These are phyloP conservation scores for Pichia sp. DNA, from an alignment of 1,139 yeast species.

Conservation along the genomic window DNA sequence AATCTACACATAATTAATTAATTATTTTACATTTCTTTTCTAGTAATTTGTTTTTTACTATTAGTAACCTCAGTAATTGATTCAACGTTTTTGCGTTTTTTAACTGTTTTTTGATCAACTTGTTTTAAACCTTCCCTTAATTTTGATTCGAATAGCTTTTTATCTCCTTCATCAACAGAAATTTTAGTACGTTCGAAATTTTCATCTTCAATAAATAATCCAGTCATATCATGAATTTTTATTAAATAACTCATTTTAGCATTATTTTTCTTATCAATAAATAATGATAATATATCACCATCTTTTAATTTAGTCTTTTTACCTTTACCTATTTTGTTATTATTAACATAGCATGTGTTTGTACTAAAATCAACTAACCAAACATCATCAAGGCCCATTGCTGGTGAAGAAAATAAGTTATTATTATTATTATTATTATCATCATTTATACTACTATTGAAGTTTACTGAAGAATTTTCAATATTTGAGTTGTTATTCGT, in stretches of 20 bases:
- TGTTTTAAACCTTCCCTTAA: conserved; percentile 11
- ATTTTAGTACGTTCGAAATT: conserved; percentile 2
- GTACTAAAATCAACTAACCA: conserved; percentile 80
- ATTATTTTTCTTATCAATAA: conserved; percentile 49
- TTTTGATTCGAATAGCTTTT: conserved; percentile 8
- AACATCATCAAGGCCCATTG: conserved; percentile 56
- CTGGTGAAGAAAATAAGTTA: conserved; percentile 57
- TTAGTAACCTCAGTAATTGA: conserved; percentile 1
- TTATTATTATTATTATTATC: conserved; percentile 19
- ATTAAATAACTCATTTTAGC: conserved; percentile 51
- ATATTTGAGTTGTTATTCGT: conserved; percentile 22
- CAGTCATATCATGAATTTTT: conserved; percentile 48
- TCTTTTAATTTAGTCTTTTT: conserved; percentile 54
- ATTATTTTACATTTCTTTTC: background rate
- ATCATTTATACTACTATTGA: background rate
- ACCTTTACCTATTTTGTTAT: conserved; percentile 51
- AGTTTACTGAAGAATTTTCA: background rate
- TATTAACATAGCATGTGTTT: conserved; percentile 71
- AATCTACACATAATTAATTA: background rate
- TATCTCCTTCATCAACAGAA: conserved; percentile 11
- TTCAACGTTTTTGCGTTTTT: conserved; percentile 13
- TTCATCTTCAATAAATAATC: conserved; percentile 24
- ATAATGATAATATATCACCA: conserved; percentile 60
- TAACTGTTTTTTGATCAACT: conserved; percentile 2
- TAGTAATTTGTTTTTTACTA: background rate